A percentile compares a stretch with the other conserved stretches of the same genome.
These are phyloP conservation scores for Boletus rubescentipes DNA, from an alignment of 768 basidiomycete genomes.

Conservation along the genomic window DNA sequence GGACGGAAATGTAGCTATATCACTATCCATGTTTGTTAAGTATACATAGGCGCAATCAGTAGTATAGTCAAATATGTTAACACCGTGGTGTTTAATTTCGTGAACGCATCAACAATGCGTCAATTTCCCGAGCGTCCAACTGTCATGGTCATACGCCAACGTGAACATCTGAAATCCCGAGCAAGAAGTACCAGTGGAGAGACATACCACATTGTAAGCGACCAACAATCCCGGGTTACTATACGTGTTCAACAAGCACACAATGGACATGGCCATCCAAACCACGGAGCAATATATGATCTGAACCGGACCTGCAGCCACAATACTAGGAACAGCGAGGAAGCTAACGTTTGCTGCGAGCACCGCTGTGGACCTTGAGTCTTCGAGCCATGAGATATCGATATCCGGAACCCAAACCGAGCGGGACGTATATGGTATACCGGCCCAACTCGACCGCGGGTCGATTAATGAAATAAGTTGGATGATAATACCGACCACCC, in stretches of 20 bases:
- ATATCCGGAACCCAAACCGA: background rate
- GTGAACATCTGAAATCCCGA: background rate
- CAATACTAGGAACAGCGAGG: slow-evolving; percentile 12
- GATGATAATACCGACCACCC: slow-evolving; percentile 10
- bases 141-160: background rate
- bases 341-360: slow-evolving; percentile 18
- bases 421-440: slow-evolving; percentile 11
- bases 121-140: background rate
- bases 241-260: slow-evolving; percentile 16
- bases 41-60: no score
- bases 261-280: slow-evolving; percentile 9
- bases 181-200: background rate
- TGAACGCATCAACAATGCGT: background rate
- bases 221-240: slow-evolving; percentile 3
- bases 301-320: background rate
- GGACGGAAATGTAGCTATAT: no score
- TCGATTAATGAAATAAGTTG: slow-evolving; percentile 5
- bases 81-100: background rate
- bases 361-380: slow-evolving; percentile 16
- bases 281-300: slow-evolving; percentile 15
- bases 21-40: no score
- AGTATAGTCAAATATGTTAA: no score
- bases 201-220: slow-evolving; percentile 7
- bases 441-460: slow-evolving; percentile 6
- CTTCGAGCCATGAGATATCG: background rate